Conservation (phyloP, 345 rosid genomes). For the Populus davidiana region DNA sequence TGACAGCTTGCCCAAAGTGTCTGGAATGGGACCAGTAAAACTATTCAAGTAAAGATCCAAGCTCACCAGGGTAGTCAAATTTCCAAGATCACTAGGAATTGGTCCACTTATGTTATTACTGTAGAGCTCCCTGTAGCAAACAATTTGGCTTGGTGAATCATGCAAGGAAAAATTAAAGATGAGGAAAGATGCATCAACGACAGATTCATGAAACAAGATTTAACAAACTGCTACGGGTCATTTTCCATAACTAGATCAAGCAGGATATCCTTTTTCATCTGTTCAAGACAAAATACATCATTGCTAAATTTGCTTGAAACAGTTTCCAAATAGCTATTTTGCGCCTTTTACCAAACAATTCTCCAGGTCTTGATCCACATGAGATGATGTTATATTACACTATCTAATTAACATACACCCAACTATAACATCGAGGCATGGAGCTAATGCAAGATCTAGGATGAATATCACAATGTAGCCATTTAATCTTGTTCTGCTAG, state of each 20-base stretch:
- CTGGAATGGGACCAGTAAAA: constrained; percentile 88
- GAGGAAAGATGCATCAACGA: not conserved
- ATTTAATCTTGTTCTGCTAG: not conserved
- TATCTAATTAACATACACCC: not conserved
- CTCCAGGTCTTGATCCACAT: not conserved
- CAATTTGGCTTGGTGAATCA: constrained; percentile 5
- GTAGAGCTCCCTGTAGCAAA: constrained; percentile 80
- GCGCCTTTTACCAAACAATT: not conserved
- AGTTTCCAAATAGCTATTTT: no score
- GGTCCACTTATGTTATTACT: constrained; percentile 89
- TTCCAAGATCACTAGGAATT: constrained; percentile 91
- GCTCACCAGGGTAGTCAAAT: constrained; percentile 90
- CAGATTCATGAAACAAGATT: not conserved
- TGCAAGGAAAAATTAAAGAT: constrained; percentile 3
- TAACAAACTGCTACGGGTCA: not conserved
- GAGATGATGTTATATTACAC: not conserved
- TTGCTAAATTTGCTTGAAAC: not conserved
- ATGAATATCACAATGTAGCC: not conserved
- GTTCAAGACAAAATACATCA: not conserved
- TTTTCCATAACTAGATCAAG: not conserved
- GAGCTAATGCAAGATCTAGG: not conserved
- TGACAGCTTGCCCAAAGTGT: constrained; percentile 76
- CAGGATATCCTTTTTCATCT: not conserved
- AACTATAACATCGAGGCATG: not conserved
- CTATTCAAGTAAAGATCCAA: constrained; percentile 96